Base-by-base conservation (phyloP, 2,329 filamentous ascomycete genomes). In the Sporothrix phasma region DNA sequence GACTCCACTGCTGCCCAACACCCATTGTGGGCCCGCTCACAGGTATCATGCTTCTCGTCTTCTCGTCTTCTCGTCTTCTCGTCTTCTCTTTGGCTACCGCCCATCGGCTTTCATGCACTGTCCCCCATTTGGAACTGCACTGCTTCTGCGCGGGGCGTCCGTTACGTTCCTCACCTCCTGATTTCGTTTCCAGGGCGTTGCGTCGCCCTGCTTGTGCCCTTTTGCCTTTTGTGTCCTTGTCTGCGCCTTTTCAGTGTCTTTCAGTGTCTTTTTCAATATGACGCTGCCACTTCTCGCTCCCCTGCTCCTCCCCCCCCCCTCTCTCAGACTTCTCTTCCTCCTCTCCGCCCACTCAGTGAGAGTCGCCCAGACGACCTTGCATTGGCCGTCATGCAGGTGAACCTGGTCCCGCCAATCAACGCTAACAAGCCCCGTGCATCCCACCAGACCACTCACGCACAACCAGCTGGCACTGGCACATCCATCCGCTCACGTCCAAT, bases 1-100 rank as follows among this genome's bases (percentile, higher is more conserved):
- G 56, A 59, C 65, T 65, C 64, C 66, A 65, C 66, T 67, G 66
- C 58, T 67, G 66, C 66, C 66, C 66, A 67, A 67, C 66, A 37
- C 26, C 31, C 51, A 26, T 51, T 26, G 61, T 45, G 58, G 47
- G 22, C 61, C 49, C 37, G 19, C 34, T 60, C 29, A 60, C 51
- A 62, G 47, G 49, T 43, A 54, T 54, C 39, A 53, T 43, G 60
- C 41, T 53, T 11, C 31, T 19, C 39, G 41, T 54, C 29, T 24
- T 49, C 47, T 45, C 37, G n/a, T n/a, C n/a, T n/a, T n/a, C n/a
- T n/a, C n/a, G n/a, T n/a, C 41, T 53, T 11, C 31, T 19, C 39
- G 41, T 54, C 29, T 24, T 49, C 47, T 45, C 37, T 54, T 45
- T 54, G 34, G 45, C 49, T 22, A 17, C 37, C 37, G 29, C 61